phyloP scores from a whole-genome alignment of 1,139 yeast species.

The Taiozyma sp. region DNA sequence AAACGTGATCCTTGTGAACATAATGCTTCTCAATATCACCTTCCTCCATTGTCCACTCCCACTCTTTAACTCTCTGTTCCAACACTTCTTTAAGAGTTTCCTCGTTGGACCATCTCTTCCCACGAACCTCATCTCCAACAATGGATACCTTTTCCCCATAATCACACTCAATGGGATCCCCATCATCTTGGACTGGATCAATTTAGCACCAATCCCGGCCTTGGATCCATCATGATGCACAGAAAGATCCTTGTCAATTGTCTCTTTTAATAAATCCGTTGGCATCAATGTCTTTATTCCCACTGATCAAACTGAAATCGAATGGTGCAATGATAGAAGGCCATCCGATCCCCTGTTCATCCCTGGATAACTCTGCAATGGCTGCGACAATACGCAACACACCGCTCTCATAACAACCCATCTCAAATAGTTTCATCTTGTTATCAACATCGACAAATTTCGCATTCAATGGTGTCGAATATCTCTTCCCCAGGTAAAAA shows the following conservation, averaged over 20 bases:
- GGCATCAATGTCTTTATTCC: conserved; percentile 10
- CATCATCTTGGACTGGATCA: conserved; percentile 46
- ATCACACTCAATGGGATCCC: conserved; percentile 65
- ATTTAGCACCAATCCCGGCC: conserved; percentile 41
- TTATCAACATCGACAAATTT: conserved; percentile 41
- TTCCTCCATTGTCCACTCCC: conserved; percentile 32
- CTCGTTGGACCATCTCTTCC: conserved; percentile 29
- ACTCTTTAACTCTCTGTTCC: conserved; percentile 18
- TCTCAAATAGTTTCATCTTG: conserved; percentile 38
- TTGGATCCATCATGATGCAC: conserved; percentile 25
- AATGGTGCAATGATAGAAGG: conserved; percentile 78
- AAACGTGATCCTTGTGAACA: conserved; percentile 42
- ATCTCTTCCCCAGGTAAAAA: conserved; percentile 77
- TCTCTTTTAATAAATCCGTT: conserved; percentile 5
- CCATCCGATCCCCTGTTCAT: conserved; percentile 71
- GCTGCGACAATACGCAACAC: conserved; percentile 82
- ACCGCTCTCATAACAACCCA: conserved; percentile 99
- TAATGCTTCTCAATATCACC: conserved; percentile 37
- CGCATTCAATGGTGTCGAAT: conserved; percentile 61
- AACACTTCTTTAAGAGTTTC: conserved; percentile 22
- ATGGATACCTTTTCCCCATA: conserved; percentile 54
- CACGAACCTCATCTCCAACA: conserved; percentile 60
- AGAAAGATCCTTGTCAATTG: conserved; percentile 12
- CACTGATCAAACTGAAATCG: conserved; percentile 50
- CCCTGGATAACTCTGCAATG: conserved; percentile 74